Conservation (phyloP, 768 basidiomycete genomes). For the Candolleomyces efflorescens region DNA sequence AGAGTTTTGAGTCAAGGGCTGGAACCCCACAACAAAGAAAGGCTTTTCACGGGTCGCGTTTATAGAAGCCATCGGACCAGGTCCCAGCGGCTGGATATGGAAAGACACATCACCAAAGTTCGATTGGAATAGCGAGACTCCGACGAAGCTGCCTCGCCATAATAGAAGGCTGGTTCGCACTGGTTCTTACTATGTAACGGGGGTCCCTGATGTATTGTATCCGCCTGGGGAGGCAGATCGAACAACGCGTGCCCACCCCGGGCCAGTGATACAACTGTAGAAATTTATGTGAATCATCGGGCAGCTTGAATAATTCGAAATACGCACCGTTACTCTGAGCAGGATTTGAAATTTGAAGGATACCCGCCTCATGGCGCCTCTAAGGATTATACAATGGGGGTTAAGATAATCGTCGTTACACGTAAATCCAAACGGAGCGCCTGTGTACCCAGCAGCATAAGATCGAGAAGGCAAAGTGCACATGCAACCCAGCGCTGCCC, state of each 20-base stretch:
- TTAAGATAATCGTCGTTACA: too few relatives aligned
- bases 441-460: too few relatives aligned
- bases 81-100: not conserved
- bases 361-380: too few relatives aligned
- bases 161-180: slow-evolving; percentile 1
- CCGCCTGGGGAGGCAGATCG: not conserved
- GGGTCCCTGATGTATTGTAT: not conserved
- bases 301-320: too few relatives aligned
- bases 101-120: slow-evolving; percentile 2
- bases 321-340: too few relatives aligned
- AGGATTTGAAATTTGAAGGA: too few relatives aligned
- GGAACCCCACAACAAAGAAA: not conserved
- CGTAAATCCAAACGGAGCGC: too few relatives aligned
- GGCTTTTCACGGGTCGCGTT: slow-evolving; percentile 1
- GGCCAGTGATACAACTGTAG: not conserved
- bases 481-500: too few relatives aligned
- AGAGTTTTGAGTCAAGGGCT: not conserved
- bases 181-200: not conserved
- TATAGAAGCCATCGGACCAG: slow-evolving; percentile 5
- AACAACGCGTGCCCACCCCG: not conserved
- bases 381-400: too few relatives aligned
- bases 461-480: too few relatives aligned
- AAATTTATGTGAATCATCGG: too few relatives aligned
- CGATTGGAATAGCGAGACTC: not conserved
- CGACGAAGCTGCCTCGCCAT: slow-evolving; percentile 1